Base-by-base conservation (phyloP, 106 monocot genomes). In the Gastrodia elata region DNA sequence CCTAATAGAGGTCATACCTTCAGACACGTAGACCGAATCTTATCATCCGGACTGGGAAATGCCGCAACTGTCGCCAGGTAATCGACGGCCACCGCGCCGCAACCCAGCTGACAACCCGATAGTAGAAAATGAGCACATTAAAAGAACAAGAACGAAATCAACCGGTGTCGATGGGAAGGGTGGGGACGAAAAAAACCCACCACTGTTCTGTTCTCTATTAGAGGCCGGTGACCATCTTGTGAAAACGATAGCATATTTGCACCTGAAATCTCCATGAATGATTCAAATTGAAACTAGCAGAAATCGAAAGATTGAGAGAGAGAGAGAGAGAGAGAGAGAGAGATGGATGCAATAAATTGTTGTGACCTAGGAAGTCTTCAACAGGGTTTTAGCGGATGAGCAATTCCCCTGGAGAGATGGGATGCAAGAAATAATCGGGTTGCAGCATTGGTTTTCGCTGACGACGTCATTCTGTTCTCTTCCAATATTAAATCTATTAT, bases 1-100 rank as follows among this genome's bases (percentile, higher is more conserved):
- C 2, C 13, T 18, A 65, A n/a, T 67, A 67, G 67, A 33, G 38
- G 40, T 28, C 25, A 36, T 16, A 88, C 92, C 96, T 87, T 97
- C 40, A 84, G 78, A 59, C 81, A 90, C 16, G 92, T 85, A 86
- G 88, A 92, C 18, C 96, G 83, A 79, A 92, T 97, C 83, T 97
- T 97, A 65, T 97, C 96, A 46, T 97, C 90, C 15, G 96, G 96
- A 11, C 86, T 84, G 39, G 96, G 96, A 76, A 78, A 92, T 6
- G 82, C 80, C 0, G 80, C 83, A 2, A 97, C 96, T 7, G 90
- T 84, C 5, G 92, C 90, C 81, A 97, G 57, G 72, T 75, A 97
- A 79, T 97, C 96, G 34, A 85, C 77, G 10, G 83, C 59, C 36
- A 86, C 77, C 2, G 78, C 86, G 16, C 96, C 96, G 49, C 92